These are phyloP conservation scores for Trichosporon sp. DNA, from an alignment of 1,284 basidiomycete species.

Conservation along the genomic window DNA sequence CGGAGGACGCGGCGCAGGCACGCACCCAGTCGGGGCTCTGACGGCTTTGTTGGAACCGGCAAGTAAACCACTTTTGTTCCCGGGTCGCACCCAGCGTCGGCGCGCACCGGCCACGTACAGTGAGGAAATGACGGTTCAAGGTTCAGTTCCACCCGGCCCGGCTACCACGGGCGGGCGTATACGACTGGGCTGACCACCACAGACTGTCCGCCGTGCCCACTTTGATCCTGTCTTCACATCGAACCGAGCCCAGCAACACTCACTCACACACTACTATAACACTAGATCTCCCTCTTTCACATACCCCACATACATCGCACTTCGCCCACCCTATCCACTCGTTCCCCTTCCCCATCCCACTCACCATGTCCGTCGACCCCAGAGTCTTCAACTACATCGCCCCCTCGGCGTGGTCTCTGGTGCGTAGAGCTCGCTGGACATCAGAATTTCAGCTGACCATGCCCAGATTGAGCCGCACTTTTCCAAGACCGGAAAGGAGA, in stretches of 20 bases:
- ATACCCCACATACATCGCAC: not conserved
- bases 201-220: not conserved
- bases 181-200: too few species aligned
- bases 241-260: too few species aligned
- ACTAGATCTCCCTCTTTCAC: not conserved
- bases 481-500: conserved; percentile 79
- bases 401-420: conserved; percentile 26
- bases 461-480: conserved; percentile 84
- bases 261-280: not conserved
- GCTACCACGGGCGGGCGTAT: not conserved
- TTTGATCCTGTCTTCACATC: not conserved
- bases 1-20: too few species aligned
- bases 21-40: too few species aligned
- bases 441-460: not conserved
- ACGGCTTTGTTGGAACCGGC: not conserved
- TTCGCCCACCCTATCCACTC: not conserved
- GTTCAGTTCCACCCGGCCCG: not conserved
- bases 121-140: not conserved
- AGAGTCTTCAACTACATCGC: conserved; percentile 23
- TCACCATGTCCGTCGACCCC: conserved; percentile 19
- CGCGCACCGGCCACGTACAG: too few species aligned
- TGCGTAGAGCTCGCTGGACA: conserved; percentile 2
- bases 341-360: not conserved
- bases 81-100: too few species aligned
- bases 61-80: not conserved